Percentiles rank a stretch among this genome's conserved stretches.
Evolutionary conservation across 2,329 filamentous ascomycete genomes (phyloP).

Genomic region (Botrytis fragariae): DNA sequence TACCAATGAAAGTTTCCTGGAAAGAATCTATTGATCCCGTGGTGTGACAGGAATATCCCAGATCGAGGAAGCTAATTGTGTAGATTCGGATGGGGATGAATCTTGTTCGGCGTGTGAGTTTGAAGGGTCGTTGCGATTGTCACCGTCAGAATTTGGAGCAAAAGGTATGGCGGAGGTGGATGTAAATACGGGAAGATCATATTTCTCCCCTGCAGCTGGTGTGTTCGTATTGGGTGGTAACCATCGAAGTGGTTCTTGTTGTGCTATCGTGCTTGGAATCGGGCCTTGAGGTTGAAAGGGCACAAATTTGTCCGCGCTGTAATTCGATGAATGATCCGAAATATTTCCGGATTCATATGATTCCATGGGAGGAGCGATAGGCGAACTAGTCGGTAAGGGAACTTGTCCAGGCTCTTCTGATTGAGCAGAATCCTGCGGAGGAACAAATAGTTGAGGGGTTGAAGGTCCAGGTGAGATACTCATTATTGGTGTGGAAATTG

Average conservation of each 20-base stretch:
- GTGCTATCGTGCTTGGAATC: conserved; percentile 41
- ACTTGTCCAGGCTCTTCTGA: conserved; percentile 26
- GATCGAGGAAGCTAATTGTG: conserved; percentile 29
- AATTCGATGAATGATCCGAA: conserved; percentile 11
- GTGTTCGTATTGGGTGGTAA: conserved; percentile 47
- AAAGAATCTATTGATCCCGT: conserved; percentile 13
- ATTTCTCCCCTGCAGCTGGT: conserved; percentile 31
- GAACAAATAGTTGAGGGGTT: conserved; percentile 26
- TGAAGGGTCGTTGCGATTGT: conserved; percentile 16
- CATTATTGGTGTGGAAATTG: conserved; percentile 11
- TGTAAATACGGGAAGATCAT: conserved; percentile 37
- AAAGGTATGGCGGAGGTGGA: conserved; percentile 37
- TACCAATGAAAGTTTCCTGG: neutral
- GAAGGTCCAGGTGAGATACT: conserved; percentile 23
- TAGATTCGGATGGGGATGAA: conserved; percentile 1
- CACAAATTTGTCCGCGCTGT: conserved; percentile 47
- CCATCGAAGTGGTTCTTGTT: conserved; percentile 49
- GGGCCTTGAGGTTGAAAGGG: conserved; percentile 57
- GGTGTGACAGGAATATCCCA: conserved; percentile 42
- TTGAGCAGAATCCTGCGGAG: conserved; percentile 23
- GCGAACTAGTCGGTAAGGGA: conserved; percentile 34
- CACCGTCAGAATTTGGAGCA: conserved; percentile 17
- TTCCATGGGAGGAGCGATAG: conserved; percentile 17
- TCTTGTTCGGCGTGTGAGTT: conserved; percentile 8
- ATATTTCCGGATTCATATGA: conserved; percentile 6